These are phyloP conservation scores for Lichtheimia ornata DNA, from an alignment of 371 early-diverging fungal genomes.

Conservation along the genomic window DNA sequence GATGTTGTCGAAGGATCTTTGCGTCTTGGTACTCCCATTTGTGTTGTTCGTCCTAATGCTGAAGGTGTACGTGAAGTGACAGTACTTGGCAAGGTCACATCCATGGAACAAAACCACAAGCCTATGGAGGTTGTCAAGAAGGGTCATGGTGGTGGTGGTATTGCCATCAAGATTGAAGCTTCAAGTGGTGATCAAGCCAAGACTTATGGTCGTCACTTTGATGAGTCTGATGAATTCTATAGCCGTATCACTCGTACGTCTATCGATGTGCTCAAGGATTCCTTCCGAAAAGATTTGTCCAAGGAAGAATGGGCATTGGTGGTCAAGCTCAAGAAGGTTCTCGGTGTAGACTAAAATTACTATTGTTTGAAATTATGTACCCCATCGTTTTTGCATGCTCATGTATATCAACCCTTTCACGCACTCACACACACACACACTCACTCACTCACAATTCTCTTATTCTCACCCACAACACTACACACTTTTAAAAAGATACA, in stretches of 20 bases:
- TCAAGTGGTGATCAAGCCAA: constrained; percentile 86
- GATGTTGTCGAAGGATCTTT: constrained; percentile 96
- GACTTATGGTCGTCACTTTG: constrained; percentile 96
- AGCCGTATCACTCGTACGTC: constrained; percentile 87
- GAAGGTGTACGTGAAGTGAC: constrained; percentile 73
- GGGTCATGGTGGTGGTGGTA: constrained; percentile 86
- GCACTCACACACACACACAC: not conserved
- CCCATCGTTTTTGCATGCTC: constrained; percentile 1
- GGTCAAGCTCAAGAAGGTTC: constrained; percentile 77
- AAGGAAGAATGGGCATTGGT: constrained; percentile 95
- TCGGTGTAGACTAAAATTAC: constrained; percentile 47
- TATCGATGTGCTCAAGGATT: constrained; percentile 97
- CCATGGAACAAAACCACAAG: constrained; percentile 98
- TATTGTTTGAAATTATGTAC: not conserved
- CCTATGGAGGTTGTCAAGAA: constrained; percentile 80
- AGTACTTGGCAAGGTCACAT: constrained; percentile 90
- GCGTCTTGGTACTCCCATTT: constrained; percentile 94
- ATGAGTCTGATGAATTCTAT: constrained; percentile 83
- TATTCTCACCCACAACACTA: not conserved
- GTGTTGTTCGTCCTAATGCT: constrained; percentile 85
- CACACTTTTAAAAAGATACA: too few relatives aligned
- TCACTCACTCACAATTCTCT: not conserved
- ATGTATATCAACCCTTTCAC: not conserved
- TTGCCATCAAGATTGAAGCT: constrained; percentile 97
- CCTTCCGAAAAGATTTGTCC: constrained; percentile 93